Evolutionary conservation across 257 asterid species (phyloP).

Genomic region (Solanum acaule): DNA sequence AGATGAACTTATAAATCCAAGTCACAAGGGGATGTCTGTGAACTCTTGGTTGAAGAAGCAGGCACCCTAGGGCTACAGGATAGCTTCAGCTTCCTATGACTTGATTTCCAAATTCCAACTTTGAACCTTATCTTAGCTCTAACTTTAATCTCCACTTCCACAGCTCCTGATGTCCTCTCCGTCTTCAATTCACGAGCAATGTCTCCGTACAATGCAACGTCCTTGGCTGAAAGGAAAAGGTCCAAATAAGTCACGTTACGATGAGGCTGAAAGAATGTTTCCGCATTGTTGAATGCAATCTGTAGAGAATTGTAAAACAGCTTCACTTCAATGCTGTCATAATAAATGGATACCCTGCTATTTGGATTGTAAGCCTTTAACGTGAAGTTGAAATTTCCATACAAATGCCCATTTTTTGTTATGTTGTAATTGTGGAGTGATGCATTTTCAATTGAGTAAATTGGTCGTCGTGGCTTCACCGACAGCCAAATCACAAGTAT

Average conservation of each 20-base stretch:
- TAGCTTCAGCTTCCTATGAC: slow-evolving; percentile 48
- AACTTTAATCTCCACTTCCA: slow-evolving; percentile 37
- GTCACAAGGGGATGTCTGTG: slow-evolving; percentile 42
- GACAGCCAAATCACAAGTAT: background rate
- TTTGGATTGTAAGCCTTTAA: slow-evolving; percentile 29
- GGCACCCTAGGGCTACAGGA: slow-evolving; percentile 39
- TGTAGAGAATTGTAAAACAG: slow-evolving; percentile 41
- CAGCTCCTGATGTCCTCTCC: slow-evolving; percentile 45
- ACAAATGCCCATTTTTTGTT: background rate
- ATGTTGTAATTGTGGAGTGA: background rate
- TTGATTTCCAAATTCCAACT: slow-evolving; percentile 49
- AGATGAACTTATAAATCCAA: slow-evolving; percentile 20
- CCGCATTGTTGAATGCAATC: slow-evolving; percentile 32
- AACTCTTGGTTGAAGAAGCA: slow-evolving; percentile 29
- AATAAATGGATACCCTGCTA: slow-evolving; percentile 51
- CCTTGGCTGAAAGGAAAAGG: slow-evolving; percentile 37
- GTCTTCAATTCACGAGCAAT: slow-evolving; percentile 45
- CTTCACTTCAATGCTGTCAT: slow-evolving; percentile 53
- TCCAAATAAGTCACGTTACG: slow-evolving; percentile 49
- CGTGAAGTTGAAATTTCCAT: slow-evolving; percentile 2
- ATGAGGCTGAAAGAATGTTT: slow-evolving; percentile 60
- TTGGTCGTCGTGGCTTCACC: background rate
- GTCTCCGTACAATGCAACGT: slow-evolving; percentile 29
- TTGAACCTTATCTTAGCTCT: slow-evolving; percentile 62
- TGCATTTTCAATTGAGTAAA: background rate